These are phyloP conservation scores for Aspergillus tubingensis DNA, from an alignment of 2,329 filamentous ascomycete species.

Conservation along the genomic window DNA sequence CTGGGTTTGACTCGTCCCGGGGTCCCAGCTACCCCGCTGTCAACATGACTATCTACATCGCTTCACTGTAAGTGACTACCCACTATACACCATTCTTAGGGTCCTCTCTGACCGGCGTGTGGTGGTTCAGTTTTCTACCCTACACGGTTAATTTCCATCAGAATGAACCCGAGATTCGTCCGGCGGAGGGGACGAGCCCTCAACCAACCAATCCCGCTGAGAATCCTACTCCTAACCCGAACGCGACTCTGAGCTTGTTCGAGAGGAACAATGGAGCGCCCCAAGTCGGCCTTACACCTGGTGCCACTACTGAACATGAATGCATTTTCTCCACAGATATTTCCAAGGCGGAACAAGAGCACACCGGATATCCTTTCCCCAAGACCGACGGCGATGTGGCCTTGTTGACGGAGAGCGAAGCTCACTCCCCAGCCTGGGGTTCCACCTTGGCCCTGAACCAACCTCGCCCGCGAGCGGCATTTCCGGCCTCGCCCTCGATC, in stretches of 20 bases:
- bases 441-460: conserved; percentile 66
- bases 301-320: conserved; percentile 46
- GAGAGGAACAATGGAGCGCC: conserved; percentile 27
- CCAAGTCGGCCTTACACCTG: conserved; percentile 38
- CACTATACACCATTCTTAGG: neutral
- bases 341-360: conserved; percentile 28
- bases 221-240: conserved; percentile 29
- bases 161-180: conserved; percentile 43
- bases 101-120: conserved; percentile 10
- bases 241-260: conserved; percentile 37
- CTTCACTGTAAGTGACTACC: conserved; percentile 53
- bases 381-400: conserved; percentile 43
- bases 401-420: conserved; percentile 69
- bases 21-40: conserved; percentile 8
- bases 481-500: conserved; percentile 74
- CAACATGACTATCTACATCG: conserved; percentile 62
- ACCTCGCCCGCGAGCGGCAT: conserved; percentile 72
- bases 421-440: conserved; percentile 77
- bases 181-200: conserved; percentile 41
- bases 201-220: conserved; percentile 28
- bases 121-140: conserved; percentile 74
- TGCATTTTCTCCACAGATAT: conserved; percentile 39
- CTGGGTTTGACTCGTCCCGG: neutral
- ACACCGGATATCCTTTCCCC: conserved; percentile 34
- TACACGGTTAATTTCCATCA: conserved; percentile 88